A percentile compares a stretch with the other conserved stretches of the same genome.
Conservation (phyloP, 179 eudicot species). For the Nepenthes alata region DNA sequence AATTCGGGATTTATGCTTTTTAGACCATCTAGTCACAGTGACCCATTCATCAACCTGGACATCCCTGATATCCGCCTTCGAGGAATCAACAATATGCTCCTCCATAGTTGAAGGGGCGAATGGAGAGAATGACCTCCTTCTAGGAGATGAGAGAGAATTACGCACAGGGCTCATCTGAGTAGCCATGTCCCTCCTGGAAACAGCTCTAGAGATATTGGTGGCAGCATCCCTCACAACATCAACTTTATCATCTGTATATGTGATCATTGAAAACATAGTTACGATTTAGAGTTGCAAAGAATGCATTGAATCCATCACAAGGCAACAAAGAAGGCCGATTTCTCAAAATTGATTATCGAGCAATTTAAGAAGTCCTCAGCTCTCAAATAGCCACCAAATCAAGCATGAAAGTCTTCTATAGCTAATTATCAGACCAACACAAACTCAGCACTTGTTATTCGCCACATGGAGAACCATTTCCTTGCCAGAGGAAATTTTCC, state of each 20-base stretch:
- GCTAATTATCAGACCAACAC: too few relatives aligned
- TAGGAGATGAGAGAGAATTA: constrained; percentile 55
- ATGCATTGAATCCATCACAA: too few relatives aligned
- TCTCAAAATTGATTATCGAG: too few relatives aligned
- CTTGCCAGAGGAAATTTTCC: too few relatives aligned
- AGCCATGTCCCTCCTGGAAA: constrained; percentile 84
- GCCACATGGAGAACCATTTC: too few relatives aligned
- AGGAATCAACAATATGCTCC: constrained; percentile 28
- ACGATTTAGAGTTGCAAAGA: too few relatives aligned
- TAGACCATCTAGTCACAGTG: constrained; percentile 70
- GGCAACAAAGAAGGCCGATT: too few relatives aligned
- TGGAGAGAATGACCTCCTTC: constrained; percentile 36
- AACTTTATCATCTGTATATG: not conserved
- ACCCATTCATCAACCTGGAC: constrained; percentile 77
- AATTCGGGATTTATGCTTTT: constrained; percentile 32
- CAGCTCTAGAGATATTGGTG: constrained; percentile 34
- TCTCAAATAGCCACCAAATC: too few relatives aligned
- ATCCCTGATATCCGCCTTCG: constrained; percentile 61
- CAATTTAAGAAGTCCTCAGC: too few relatives aligned
- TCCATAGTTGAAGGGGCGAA: constrained; percentile 43
- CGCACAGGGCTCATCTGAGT: constrained; percentile 94
- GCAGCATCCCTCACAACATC: constrained; percentile 37
- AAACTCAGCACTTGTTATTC: too few relatives aligned
- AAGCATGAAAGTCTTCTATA: too few relatives aligned
- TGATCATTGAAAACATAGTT: not conserved